Evolutionary conservation across 495 filamentous ascomycete species (phyloP), one percentile per base, ranked within the genome.

Genomic region (Lasiosphaeria miniovina): DNA sequence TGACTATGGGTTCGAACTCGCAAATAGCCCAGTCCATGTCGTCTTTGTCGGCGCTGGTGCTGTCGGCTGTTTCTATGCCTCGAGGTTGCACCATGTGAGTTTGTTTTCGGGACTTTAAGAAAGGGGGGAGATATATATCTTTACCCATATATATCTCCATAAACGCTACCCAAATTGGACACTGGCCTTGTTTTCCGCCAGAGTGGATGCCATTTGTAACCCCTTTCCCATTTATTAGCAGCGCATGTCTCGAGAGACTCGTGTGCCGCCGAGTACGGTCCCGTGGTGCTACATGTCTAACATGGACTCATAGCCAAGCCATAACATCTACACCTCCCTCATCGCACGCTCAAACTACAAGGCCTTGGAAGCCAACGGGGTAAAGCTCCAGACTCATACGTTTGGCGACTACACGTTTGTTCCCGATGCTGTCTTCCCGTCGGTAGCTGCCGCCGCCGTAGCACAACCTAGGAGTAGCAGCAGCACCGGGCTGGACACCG

Each of bases 51-150:
- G 82, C 58, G 82, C 81, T 17, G 82, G 82, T 46, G 82, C 82
- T 50, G 81, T 85, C 17, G 82, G 82, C 35, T 82, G 80, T 57
- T 84, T 85, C 71, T 85, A 84, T 59, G 82, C 80, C 31, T 83
- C 81, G 12, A 71, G 82, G 36, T 67, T 84, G 40, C 80, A 83
- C 61, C 74, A 77, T 61, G 79, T 77, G 66, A 62, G 75, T 35
- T 63, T 24, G 10, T 41, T 41, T 46, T 17, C 24, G 24, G 24
- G 9, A 49, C 36, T 45, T 15, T 6, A 49, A 15, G 45, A 49
- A 11, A 15, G 32, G 31, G 17, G 2, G 9, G 15, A 46, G 31
- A 9, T 17, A 34, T 15, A 11, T 55, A 17, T 24, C 50, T 24
- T 24, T 24, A 52, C 50, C 50, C 32, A 35, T 8, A 15, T 8